A percentile compares a stretch with the other conserved stretches of the same genome.
Conservation (phyloP, 305 asterid genomes). For the Petunia hybrid region DNA sequence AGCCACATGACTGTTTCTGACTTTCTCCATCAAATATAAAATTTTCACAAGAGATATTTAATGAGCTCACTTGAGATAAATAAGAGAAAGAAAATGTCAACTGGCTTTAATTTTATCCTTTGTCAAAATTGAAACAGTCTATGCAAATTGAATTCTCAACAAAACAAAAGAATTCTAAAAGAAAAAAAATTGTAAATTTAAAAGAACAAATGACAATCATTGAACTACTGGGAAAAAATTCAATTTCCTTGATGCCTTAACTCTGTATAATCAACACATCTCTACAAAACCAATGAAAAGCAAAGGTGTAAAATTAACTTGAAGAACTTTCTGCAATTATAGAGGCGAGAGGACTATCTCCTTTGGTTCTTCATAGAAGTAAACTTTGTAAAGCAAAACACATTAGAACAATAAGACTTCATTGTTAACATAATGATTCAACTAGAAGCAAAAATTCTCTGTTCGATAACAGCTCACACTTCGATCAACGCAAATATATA, state of each 20-base stretch:
- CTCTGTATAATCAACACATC: background rate
- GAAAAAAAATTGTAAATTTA: background rate
- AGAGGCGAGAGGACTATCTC: background rate
- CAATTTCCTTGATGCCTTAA: background rate
- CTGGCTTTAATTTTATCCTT: background rate
- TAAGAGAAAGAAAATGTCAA: background rate
- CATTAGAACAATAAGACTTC: background rate
- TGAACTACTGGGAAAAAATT: background rate
- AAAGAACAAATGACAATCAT: background rate
- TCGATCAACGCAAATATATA: too few relatives aligned
- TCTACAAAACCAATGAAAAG: background rate
- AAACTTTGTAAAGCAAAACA: background rate
- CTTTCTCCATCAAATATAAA: background rate
- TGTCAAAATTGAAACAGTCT: background rate
- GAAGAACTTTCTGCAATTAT: constrained; percentile 18
- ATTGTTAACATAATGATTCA: background rate
- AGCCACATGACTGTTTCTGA: constrained; percentile 14
- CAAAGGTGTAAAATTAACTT: background rate
- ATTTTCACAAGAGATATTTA: too few relatives aligned
- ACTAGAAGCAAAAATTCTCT: too few relatives aligned
- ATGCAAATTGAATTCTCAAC: background rate
- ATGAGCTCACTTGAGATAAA: too few relatives aligned
- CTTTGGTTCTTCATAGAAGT: background rate
- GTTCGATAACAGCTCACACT: too few relatives aligned
- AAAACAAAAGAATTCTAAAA: rapidly evolving